Percentiles rank a stretch among this genome's conserved stretches.
Evolutionary conservation across 2,329 filamentous ascomycete genomes (phyloP).

Genomic region (Thermoascus crustaceus): DNA sequence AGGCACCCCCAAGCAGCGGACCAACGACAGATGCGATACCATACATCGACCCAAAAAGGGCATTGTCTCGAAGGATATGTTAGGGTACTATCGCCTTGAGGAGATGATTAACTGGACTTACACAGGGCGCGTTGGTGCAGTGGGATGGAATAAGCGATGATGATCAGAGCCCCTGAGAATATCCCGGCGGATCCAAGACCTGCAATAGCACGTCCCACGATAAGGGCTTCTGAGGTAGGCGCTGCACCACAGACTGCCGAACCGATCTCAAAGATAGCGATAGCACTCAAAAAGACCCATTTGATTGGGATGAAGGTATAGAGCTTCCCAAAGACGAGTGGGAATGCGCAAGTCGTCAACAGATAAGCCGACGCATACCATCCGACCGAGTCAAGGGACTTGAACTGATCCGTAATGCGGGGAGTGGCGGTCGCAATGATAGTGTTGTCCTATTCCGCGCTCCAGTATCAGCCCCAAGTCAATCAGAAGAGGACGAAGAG

Average conservation of each 20-base stretch:
- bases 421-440: slow-evolving; percentile 18
- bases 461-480: too few relatives aligned
- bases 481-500: too few relatives aligned
- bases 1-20: too few relatives aligned
- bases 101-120: too few relatives aligned
- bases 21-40: too few relatives aligned
- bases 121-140: slow-evolving; percentile 17
- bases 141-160: slow-evolving; percentile 18
- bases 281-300: too few relatives aligned
- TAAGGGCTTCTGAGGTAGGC: slow-evolving; percentile 21
- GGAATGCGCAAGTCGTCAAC: slow-evolving; percentile 28
- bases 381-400: slow-evolving; percentile 29
- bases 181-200: slow-evolving; percentile 22
- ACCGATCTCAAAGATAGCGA: slow-evolving; percentile 39
- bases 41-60: too few relatives aligned
- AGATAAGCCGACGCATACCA: slow-evolving; percentile 35
- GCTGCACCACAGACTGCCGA: slow-evolving; percentile 35
- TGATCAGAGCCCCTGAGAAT: slow-evolving; percentile 16
- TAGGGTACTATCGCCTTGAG: too few relatives aligned
- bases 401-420: slow-evolving; percentile 24
- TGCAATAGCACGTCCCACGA: slow-evolving; percentile 27
- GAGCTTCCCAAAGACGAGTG: slow-evolving; percentile 34
- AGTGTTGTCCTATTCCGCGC: slow-evolving; percentile 9
- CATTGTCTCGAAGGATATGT: too few relatives aligned
- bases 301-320: too few relatives aligned